Evolutionary conservation across 768 basidiomycete species (phyloP).

Genomic region (Strobilomyces confusus): DNA sequence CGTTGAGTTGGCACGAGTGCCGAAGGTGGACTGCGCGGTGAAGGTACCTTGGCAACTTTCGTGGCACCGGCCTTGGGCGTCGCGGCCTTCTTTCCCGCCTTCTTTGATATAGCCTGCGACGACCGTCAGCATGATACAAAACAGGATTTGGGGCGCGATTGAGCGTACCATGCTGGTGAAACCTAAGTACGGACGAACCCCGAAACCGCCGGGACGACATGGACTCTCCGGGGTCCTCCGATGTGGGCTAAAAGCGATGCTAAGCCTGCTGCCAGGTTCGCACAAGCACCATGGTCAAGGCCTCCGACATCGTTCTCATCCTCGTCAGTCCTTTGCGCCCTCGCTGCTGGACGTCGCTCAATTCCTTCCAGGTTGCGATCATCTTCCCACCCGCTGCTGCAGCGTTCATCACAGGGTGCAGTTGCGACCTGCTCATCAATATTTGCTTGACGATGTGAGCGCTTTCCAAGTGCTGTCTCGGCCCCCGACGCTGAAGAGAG

Average conservation of each 20-base stretch:
- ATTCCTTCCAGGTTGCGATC: conserved; percentile 58
- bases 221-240: conserved; percentile 21
- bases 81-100: conserved; percentile 81
- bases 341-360: background rate
- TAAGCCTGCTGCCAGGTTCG: too few species aligned
- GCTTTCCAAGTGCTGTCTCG: background rate
- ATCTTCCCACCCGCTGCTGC: conserved; percentile 81
- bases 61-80: conserved; percentile 52
- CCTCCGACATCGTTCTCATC: conserved; percentile 77
- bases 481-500: conserved; percentile 1
- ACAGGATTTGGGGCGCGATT: background rate
- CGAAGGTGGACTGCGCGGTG: background rate
- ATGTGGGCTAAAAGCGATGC: background rate
- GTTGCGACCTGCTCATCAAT: conserved; percentile 85
- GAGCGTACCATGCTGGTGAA: conserved; percentile 21
- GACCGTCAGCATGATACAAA: conserved; percentile 1
- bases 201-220: conserved; percentile 1
- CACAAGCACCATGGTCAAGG: conserved; percentile 38
- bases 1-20: conserved; percentile 8
- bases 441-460: conserved; percentile 71
- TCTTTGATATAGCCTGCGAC: conserved; percentile 77
- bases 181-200: conserved; percentile 6
- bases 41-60: conserved; percentile 73
- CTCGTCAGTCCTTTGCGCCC: too few species aligned
- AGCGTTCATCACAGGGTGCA: conserved; percentile 74